Percentiles rank a stretch among this genome's conserved stretches.
Conservation (phyloP, 805 yeast genomes). For the Yarrowia bubula region DNA sequence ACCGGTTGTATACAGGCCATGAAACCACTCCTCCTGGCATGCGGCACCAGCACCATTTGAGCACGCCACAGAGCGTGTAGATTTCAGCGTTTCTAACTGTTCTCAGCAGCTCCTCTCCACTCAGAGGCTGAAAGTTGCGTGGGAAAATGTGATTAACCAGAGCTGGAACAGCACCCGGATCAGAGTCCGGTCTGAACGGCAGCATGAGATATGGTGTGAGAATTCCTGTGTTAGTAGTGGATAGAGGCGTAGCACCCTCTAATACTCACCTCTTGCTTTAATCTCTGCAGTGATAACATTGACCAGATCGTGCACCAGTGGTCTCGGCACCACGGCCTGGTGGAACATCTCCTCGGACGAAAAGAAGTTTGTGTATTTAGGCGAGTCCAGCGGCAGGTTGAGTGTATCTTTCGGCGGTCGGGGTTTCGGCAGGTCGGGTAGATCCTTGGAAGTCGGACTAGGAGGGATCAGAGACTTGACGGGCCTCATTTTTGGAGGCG, state of each 20-base stretch:
- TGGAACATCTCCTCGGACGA: slow-evolving; percentile 34
- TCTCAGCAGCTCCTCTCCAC: slow-evolving; percentile 45
- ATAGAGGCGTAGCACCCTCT: background rate
- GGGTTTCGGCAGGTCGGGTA: background rate
- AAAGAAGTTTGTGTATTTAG: slow-evolving; percentile 30
- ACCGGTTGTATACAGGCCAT: slow-evolving; percentile 68
- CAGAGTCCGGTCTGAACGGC: slow-evolving; percentile 71
- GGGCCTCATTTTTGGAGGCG: slow-evolving; percentile 3
- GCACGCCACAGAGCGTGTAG: slow-evolving; percentile 61
- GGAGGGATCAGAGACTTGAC: slow-evolving; percentile 19
- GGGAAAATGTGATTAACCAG: slow-evolving; percentile 62
- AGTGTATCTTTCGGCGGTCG: background rate
- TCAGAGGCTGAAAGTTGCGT: slow-evolving; percentile 50
- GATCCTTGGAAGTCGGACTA: background rate
- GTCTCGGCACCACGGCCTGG: slow-evolving; percentile 33
- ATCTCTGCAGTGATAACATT: slow-evolving; percentile 71
- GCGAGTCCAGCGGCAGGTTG: background rate
- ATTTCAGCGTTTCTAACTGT: slow-evolving; percentile 57
- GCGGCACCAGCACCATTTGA: slow-evolving; percentile 86
- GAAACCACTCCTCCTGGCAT: slow-evolving; percentile 75
- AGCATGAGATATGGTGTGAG: slow-evolving; percentile 71
- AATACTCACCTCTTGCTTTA: slow-evolving; percentile 54
- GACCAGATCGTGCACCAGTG: slow-evolving; percentile 56
- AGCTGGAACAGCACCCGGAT: slow-evolving; percentile 50
- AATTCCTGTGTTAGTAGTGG: slow-evolving; percentile 37